A percentile compares a stretch with the other conserved stretches of the same genome.
Conservation (phyloP, 2,329 filamentous ascomycete species). For the Epichloe bromicola region DNA sequence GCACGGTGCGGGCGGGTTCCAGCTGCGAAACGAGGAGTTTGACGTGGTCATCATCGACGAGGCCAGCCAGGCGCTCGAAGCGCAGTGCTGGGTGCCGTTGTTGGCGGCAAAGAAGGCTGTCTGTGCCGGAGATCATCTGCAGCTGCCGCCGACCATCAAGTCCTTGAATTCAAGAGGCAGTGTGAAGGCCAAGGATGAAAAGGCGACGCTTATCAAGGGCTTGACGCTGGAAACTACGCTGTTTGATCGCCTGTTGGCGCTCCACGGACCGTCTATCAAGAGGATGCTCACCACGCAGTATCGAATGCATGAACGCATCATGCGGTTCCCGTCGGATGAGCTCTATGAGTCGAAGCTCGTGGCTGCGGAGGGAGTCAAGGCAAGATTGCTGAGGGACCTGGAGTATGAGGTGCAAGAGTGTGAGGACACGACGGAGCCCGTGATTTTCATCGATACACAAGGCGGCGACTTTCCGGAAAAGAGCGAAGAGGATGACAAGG, state of each 20-base stretch:
- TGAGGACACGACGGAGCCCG: constrained; percentile 75
- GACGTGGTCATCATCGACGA: constrained; percentile 95
- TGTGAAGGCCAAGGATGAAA: constrained; percentile 22
- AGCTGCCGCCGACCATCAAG: constrained; percentile 91
- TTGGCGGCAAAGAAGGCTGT: constrained; percentile 72
- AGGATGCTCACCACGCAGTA: constrained; percentile 95
- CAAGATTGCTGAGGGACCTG: constrained; percentile 61
- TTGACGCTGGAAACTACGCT: constrained; percentile 74
- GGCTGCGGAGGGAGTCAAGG: constrained; percentile 67
- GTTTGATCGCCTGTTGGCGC: constrained; percentile 72
- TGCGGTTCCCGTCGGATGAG: constrained; percentile 83
- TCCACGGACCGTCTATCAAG: constrained; percentile 78
- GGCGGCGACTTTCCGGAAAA: constrained; percentile 84
- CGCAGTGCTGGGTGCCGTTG: constrained; percentile 92
- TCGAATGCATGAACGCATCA: constrained; percentile 93
- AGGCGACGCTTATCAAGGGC: constrained; percentile 29
- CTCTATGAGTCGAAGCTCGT: constrained; percentile 74
- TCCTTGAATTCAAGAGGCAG: constrained; percentile 46
- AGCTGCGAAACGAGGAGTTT: constrained; percentile 68
- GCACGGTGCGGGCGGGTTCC: constrained; percentile 79
- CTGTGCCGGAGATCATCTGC: constrained; percentile 85
- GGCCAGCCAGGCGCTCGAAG: constrained; percentile 88
- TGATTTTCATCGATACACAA: constrained; percentile 94
- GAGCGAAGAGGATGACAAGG: constrained; percentile 56
- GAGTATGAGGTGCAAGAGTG: constrained; percentile 65